Evolutionary conservation across 768 basidiomycete genomes (phyloP).

Genomic region (Kwoniella europaea): DNA sequence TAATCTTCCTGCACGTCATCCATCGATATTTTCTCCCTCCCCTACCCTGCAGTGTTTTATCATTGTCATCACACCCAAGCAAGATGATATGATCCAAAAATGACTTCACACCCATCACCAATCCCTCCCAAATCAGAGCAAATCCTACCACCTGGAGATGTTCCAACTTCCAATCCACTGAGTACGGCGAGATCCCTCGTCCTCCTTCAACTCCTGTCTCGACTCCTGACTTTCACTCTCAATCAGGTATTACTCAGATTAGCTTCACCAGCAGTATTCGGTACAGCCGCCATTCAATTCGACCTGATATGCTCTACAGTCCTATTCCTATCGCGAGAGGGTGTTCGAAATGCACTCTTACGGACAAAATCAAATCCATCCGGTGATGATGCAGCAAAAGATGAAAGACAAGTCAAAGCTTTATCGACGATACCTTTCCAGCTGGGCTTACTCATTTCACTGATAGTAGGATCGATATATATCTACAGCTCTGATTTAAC

Average conservation of each 20-base stretch:
- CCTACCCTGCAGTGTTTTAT: not conserved
- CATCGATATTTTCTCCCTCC: not conserved
- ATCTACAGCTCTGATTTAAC: conserved; percentile 63
- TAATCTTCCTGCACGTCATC: not conserved
- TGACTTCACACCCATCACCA: not conserved
- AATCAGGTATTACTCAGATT: conserved; percentile 87
- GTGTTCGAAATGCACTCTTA: conserved; percentile 81
- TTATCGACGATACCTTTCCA: conserved; percentile 70
- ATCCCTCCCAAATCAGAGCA: not conserved
- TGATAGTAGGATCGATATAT: conserved; percentile 66
- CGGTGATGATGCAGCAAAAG: conserved; percentile 6
- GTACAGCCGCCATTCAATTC: conserved; percentile 91
- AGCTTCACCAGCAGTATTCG: conserved; percentile 79
- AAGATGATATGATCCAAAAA: not conserved
- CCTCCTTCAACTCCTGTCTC: conserved; percentile 80
- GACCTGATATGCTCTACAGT: conserved; percentile 88
- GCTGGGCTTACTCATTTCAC: conserved; percentile 71
- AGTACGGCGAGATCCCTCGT: conserved; percentile 67
- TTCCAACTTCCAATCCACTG: conserved; percentile 18
- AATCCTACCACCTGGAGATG: not conserved
- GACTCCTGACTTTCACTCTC: conserved; percentile 81
- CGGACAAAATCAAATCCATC: conserved; percentile 58
- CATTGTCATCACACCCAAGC: not conserved
- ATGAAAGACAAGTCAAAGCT: conserved; percentile 55
- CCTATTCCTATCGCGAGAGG: conserved; percentile 91